Evolutionary conservation across 75 land plant genomes (phyloP).

Genomic region (Picea glauca): DNA sequence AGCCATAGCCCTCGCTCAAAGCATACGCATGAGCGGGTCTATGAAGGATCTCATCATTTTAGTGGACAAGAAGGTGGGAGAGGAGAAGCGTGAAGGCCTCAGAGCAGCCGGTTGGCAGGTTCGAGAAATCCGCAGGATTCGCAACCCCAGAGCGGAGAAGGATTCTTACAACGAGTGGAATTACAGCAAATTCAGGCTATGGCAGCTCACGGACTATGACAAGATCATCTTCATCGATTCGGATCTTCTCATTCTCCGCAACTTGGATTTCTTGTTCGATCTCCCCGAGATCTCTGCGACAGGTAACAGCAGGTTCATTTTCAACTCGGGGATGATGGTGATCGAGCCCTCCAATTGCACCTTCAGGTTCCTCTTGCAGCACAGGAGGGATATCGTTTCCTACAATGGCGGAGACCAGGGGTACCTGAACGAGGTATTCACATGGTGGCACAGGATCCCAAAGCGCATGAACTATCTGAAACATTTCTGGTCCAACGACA

Average conservation of each 20-base stretch:
- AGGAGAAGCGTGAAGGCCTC: slow-evolving; percentile 33
- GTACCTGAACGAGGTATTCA: slow-evolving; percentile 80
- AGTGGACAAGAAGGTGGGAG: slow-evolving; percentile 32
- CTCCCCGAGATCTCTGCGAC: slow-evolving; percentile 56
- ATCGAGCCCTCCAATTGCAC: slow-evolving; percentile 77
- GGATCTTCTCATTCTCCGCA: slow-evolving; percentile 54
- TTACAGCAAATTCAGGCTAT: slow-evolving; percentile 77
- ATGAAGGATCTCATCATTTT: slow-evolving; percentile 69
- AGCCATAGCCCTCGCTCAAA: slow-evolving; percentile 71
- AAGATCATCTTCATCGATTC: slow-evolving; percentile 78
- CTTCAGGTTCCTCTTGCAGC: slow-evolving; percentile 47
- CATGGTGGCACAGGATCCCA: slow-evolving; percentile 98
- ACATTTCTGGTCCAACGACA: slow-evolving; percentile 71
- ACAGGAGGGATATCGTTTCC: slow-evolving; percentile 44
- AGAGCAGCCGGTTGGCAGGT: slow-evolving; percentile 61
- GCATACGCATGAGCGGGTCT: slow-evolving; percentile 58
- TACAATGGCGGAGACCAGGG: slow-evolving; percentile 99
- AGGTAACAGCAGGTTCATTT: slow-evolving; percentile 38
- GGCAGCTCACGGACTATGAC: slow-evolving; percentile 69
- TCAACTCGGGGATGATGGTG: slow-evolving; percentile 89
- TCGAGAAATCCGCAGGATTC: slow-evolving; percentile 46
- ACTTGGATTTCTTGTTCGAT: slow-evolving; percentile 63
- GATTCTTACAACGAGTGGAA: slow-evolving; percentile 80
- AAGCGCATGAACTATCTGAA: slow-evolving; percentile 74
- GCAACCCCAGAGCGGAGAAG: slow-evolving; percentile 59